Conservation (phyloP, 2,329 filamentous ascomycete species). For the Neofusicoccum parvum region DNA sequence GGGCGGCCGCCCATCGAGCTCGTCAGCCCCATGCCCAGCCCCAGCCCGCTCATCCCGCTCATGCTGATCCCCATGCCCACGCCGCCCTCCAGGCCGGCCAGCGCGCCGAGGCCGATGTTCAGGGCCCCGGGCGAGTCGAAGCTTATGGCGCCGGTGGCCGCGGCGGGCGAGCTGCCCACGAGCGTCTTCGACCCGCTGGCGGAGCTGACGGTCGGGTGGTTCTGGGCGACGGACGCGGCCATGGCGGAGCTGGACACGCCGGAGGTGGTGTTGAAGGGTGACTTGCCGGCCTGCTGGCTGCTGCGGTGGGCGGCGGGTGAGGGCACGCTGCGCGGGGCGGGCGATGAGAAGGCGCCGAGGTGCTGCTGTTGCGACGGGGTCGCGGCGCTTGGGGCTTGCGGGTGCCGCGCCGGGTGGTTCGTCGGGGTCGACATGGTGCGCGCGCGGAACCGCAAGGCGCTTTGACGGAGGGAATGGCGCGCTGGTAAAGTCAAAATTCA, state of each 20-base stretch:
- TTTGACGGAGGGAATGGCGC: neutral
- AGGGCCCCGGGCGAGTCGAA: conserved; percentile 42
- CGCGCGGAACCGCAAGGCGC: neutral
- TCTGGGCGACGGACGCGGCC: conserved; percentile 19
- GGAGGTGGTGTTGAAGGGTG: conserved; percentile 32
- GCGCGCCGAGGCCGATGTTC: conserved; percentile 36
- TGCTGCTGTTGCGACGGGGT: conserved; percentile 31
- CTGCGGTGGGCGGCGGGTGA: conserved; percentile 32
- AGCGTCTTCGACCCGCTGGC: conserved; percentile 19
- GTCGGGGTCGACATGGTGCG: conserved; percentile 19
- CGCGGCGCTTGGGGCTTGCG: conserved; percentile 3
- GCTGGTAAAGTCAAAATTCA: neutral
- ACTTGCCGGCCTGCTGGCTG: conserved; percentile 37
- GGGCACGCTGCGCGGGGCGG: conserved; percentile 44
- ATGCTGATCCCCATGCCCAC: conserved; percentile 44
- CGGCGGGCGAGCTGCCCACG: conserved; percentile 26
- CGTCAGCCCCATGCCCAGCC: conserved; percentile 33
- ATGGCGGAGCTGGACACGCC: neutral
- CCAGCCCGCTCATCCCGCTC: conserved; percentile 44
- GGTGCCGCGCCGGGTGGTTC: conserved; percentile 16
- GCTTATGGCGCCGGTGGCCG: conserved; percentile 33
- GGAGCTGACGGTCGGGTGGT: conserved; percentile 24
- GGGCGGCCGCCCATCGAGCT: conserved; percentile 42
- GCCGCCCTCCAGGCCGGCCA: conserved; percentile 44
- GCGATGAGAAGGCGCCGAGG: conserved; percentile 42